These are phyloP conservation scores for Prunus mume DNA, from an alignment of 306 rosid genomes.

Conservation along the genomic window DNA sequence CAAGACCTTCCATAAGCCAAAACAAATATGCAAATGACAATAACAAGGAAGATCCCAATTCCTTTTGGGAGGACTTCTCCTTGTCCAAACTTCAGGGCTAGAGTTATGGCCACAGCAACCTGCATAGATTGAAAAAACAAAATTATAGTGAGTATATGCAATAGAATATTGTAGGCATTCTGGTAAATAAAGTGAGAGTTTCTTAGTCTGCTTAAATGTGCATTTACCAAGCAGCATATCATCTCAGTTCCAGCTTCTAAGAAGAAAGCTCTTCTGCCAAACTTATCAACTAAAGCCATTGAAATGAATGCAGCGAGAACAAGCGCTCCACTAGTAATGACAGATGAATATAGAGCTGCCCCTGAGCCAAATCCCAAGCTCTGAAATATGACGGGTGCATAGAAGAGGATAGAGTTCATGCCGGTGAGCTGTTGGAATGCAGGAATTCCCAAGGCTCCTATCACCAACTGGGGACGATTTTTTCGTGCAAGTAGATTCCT, in stretches of 20 bases:
- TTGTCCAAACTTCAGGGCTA: constrained; percentile 75
- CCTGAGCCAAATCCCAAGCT: constrained; percentile 86
- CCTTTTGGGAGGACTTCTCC: constrained; percentile 66
- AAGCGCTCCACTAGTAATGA: constrained; percentile 76
- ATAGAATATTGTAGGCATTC: background rate
- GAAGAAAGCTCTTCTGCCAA: constrained; percentile 88
- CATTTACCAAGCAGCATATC: constrained; percentile 78
- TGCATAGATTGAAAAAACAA: constrained; percentile 24
- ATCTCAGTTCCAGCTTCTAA: constrained; percentile 92
- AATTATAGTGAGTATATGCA: background rate
- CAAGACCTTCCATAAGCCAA: constrained; percentile 97
- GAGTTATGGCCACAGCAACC: constrained; percentile 58
- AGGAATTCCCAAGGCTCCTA: constrained; percentile 91
- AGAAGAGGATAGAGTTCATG: constrained; percentile 91
- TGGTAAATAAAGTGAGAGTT: background rate
- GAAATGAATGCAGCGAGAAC: constrained; percentile 81
- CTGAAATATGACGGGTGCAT: constrained; percentile 96
- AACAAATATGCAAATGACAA: constrained; percentile 72
- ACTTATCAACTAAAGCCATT: constrained; percentile 77
- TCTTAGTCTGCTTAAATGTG: background rate
- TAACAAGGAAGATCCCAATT: constrained; percentile 61
- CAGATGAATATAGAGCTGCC: constrained; percentile 77
- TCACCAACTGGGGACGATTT: constrained; percentile 87
- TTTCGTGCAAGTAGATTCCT: constrained; percentile 59
- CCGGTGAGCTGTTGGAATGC: constrained; percentile 98